Percentiles rank a stretch among this genome's conserved stretches.
Conservation (phyloP, 805 yeast genomes). For the Candida saitoana region DNA sequence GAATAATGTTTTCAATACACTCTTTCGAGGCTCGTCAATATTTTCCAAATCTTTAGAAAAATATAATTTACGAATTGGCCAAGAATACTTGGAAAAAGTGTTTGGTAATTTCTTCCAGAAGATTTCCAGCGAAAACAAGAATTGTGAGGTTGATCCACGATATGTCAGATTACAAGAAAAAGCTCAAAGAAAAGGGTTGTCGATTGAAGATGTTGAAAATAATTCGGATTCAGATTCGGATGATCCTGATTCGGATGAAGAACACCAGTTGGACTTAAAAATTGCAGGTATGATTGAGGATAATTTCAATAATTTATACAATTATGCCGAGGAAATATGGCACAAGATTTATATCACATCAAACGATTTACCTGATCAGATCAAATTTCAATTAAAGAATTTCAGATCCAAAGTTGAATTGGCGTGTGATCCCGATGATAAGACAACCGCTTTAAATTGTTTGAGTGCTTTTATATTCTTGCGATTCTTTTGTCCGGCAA, state of each 20-base stretch:
- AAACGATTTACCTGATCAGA: slow-evolving; percentile 67
- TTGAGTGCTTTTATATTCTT: slow-evolving; percentile 80
- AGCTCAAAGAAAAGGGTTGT: slow-evolving; percentile 22
- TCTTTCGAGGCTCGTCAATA: slow-evolving; percentile 80
- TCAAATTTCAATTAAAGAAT: slow-evolving; percentile 59
- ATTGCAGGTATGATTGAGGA: slow-evolving; percentile 36
- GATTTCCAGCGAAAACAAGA: slow-evolving; percentile 46
- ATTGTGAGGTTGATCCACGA: slow-evolving; percentile 80
- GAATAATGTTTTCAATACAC: slow-evolving; percentile 35
- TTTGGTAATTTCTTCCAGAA: slow-evolving; percentile 65
- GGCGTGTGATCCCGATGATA: slow-evolving; percentile 53
- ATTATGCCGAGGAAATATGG: slow-evolving; percentile 63
- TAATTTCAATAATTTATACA: slow-evolving; percentile 47
- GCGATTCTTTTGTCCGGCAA: slow-evolving; percentile 67
- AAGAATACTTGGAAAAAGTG: slow-evolving; percentile 67
- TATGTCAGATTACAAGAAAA: slow-evolving; percentile 40
- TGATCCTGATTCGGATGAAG: slow-evolving; percentile 16
- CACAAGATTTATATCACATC: slow-evolving; percentile 56
- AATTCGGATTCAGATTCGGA: slow-evolving; percentile 14
- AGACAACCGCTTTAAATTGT: slow-evolving; percentile 59
- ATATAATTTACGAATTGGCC: slow-evolving; percentile 73
- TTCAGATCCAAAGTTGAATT: slow-evolving; percentile 63
- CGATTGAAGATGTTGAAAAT: slow-evolving; percentile 16
- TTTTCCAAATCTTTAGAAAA: slow-evolving; percentile 78
- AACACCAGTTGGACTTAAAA: slow-evolving; percentile 25